phyloP scores from a whole-genome alignment of 2,329 filamentous ascomycete species.

The Colletotrichum endophyticum region DNA sequence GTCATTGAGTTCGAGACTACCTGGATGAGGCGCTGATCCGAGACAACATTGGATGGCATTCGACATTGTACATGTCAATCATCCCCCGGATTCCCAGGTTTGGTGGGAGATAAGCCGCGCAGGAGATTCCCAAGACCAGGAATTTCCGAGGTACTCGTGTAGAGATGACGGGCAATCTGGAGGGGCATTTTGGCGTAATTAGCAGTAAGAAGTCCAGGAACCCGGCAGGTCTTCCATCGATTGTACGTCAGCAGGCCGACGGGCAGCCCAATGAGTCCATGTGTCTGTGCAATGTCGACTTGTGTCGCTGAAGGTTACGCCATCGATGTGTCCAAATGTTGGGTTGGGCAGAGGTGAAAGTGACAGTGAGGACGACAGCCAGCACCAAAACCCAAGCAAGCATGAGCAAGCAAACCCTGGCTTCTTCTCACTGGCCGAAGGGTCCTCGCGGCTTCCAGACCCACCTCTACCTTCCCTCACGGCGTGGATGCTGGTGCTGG shows the following conservation, averaged over 20 bases:
- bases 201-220: not conserved
- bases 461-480: not conserved
- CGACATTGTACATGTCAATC: not conserved
- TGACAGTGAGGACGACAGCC: not conserved
- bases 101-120: conserved; percentile 4
- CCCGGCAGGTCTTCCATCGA: not conserved
- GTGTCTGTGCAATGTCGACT: not conserved
- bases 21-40: not conserved
- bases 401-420: not conserved
- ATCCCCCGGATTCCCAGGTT: not conserved
- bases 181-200: not conserved
- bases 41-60: conserved; percentile 11
- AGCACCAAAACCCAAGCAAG: not conserved
- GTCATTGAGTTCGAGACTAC: not conserved
- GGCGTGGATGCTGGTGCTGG: not conserved
- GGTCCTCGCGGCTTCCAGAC: not conserved
- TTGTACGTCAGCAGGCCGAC: not conserved
- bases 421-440: not conserved
- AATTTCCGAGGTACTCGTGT: not conserved
- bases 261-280: not conserved
- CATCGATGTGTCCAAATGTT: not conserved
- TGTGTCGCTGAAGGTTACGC: conserved; percentile 2
- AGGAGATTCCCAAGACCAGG: not conserved
- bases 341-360: not conserved
- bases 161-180: not conserved